Evolutionary conservation across 2,329 filamentous ascomycete genomes (phyloP), one percentile per base, ranked within the genome.

Genomic region (Corinectria fuckeliana): DNA sequence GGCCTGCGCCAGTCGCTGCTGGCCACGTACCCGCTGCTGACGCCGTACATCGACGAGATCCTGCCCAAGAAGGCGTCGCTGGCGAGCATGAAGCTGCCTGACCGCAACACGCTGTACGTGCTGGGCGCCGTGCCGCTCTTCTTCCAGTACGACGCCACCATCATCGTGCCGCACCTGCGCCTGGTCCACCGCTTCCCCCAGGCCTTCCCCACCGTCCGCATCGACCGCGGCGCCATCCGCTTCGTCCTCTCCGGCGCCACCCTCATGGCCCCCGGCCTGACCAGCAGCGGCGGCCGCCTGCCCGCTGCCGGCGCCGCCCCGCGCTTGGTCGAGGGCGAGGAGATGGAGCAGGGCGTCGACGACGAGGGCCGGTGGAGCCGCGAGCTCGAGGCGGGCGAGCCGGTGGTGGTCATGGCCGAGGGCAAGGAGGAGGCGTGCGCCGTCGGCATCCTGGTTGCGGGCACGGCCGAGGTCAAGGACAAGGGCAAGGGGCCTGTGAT

Each of bases 401-500:
- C 95, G 2, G 95, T 97, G 7, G 91, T 94, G 5, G 85, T 99
- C 16, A 88, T 89, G 80, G 93, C 95, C 0, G 95, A 99, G 82
- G 95, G 95, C 7, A 99, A 99, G 81, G 86, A 90, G 69, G 88
- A 94, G 80, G 92, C 93, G 5, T 97, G 93, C 76, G 86, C 96
- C 56, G 90, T 99, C 0, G 95, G 95, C 0, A 81, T 91, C 64
- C 74, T 99, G 74, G 92, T 92, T 70, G 87, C 90, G 72, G 90
- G 93, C 3, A 97, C 95, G 0, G 88, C 89, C 76, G 93, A 97
- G 77, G 93, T 97, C 75, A 97, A 95, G 85, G 89, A 88, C 66
- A 94, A 94, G 80, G 93, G 92, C 66, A 98, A 98, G 81, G 95
- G 95, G 0, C 91, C 93, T 5, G 95, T 93, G 14, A 91, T 98